A percentile compares a stretch with the other conserved stretches of the same genome.
These are phyloP conservation scores for Spathaspora girioi DNA, from an alignment of 805 yeast species.

Conservation along the genomic window DNA sequence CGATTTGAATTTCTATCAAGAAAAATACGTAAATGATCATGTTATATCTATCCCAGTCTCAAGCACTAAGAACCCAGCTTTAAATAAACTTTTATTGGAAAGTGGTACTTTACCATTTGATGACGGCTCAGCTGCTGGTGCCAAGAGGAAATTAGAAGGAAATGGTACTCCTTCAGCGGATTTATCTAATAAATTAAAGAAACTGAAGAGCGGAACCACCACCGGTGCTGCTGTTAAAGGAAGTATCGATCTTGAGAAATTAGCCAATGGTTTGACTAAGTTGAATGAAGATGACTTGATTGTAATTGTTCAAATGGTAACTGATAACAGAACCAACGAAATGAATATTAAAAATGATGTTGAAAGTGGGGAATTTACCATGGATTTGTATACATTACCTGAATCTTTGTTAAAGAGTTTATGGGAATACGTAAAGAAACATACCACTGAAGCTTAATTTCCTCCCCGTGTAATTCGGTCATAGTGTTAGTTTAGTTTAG, in stretches of 20 bases:
- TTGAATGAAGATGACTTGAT: conserved; percentile 88
- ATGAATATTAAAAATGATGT: conserved; percentile 95
- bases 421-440: conserved; percentile 90
- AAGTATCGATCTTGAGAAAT: conserved; percentile 78
- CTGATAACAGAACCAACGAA: conserved; percentile 90
- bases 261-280: conserved; percentile 86
- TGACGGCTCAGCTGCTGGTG: conserved; percentile 17
- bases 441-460: conserved; percentile 34
- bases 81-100: conserved; percentile 71
- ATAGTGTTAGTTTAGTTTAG: neutral
- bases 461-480: conserved; percentile 2
- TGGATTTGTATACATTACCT: conserved; percentile 92
- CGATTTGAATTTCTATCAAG: conserved; percentile 82
- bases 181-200: conserved; percentile 43
- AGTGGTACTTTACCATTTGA: conserved; percentile 73
- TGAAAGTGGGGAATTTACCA: conserved; percentile 95
- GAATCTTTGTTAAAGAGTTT: conserved; percentile 85
- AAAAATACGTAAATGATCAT: conserved; percentile 75
- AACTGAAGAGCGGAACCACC: conserved; percentile 37
- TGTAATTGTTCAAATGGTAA: conserved; percentile 95
- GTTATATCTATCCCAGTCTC: conserved; percentile 60
- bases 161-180: conserved; percentile 8
- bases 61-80: conserved; percentile 62
- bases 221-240: conserved; percentile 55
- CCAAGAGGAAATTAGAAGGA: conserved; percentile 10